Percentiles rank a stretch among this genome's conserved stretches.
phyloP scores from a whole-genome alignment of 306 rosid genomes.

The Aeschynomene evenia region DNA sequence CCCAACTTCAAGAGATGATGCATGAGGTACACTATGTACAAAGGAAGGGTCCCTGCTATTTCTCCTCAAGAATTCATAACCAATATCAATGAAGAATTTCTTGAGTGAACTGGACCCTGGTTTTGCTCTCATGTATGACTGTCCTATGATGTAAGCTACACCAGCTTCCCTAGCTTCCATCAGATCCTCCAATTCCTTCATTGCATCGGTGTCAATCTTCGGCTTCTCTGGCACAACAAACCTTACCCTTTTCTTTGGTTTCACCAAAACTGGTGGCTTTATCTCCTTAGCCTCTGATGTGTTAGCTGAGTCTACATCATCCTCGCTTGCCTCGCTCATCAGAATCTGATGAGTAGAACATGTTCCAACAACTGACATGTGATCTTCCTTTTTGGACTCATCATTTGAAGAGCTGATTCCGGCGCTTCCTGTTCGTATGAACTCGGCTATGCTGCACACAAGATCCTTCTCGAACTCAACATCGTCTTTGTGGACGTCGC shows the following conservation, averaged over 20 bases:
- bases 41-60: conserved; percentile 57
- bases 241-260: conserved; percentile 57
- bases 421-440: conserved; percentile 43
- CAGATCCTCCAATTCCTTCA: conserved; percentile 59
- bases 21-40: conserved; percentile 55
- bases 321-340: conserved; percentile 28
- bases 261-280: conserved; percentile 37
- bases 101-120: conserved; percentile 55
- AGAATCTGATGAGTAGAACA: conserved; percentile 42
- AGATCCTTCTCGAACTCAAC: conserved; percentile 75
- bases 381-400: conserved; percentile 36
- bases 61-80: conserved; percentile 73
- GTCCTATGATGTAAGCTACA: conserved; percentile 69
- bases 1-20: conserved; percentile 73
- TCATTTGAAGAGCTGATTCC: background rate
- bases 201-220: conserved; percentile 39
- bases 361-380: conserved; percentile 67
- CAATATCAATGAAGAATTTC: conserved; percentile 53
- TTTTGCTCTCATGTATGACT: conserved; percentile 69
- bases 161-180: conserved; percentile 82
- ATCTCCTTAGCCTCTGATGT: conserved; percentile 42
- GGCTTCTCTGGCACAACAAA: conserved; percentile 68
- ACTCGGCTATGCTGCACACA: conserved; percentile 69
- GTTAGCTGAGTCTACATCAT: conserved; percentile 22
- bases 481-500: conserved; percentile 68